Percentiles rank a stretch among this genome's conserved stretches.
Conservation (phyloP, 441 rosid species). For the Viola pubescens region DNA sequence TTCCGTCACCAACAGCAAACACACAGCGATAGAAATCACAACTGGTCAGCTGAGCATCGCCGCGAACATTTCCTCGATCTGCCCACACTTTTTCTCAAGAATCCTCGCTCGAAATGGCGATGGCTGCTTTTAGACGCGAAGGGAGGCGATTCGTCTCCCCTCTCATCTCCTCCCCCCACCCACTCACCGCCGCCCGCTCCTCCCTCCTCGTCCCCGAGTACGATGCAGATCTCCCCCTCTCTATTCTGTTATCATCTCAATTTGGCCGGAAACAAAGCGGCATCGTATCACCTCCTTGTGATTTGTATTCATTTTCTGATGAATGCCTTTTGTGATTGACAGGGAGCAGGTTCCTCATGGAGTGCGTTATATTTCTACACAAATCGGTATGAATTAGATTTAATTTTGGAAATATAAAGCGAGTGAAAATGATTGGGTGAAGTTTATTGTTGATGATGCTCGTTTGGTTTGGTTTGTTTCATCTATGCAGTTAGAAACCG, state of each 20-base stretch:
- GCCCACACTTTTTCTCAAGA: no score
- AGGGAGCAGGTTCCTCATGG: slow-evolving; percentile 77
- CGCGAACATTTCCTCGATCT: no score
- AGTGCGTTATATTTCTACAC: slow-evolving; percentile 74
- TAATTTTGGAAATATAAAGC: background rate
- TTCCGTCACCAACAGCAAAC: no score
- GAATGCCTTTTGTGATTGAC: slow-evolving; percentile 18
- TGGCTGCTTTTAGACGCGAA: slow-evolving; percentile 87
- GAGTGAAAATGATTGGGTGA: no score
- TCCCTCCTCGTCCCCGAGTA: slow-evolving; percentile 44
- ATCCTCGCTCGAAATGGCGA: slow-evolving; percentile 45
- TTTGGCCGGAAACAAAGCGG: background rate
- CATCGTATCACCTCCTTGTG: background rate
- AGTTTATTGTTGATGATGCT: no score
- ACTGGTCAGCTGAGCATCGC: no score
- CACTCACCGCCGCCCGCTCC: slow-evolving; percentile 48
- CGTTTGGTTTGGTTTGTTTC: background rate
- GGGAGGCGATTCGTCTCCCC: slow-evolving; percentile 65
- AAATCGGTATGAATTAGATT: slow-evolving; percentile 48
- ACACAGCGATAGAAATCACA: no score
- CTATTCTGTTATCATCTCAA: background rate
- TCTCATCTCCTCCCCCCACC: slow-evolving; percentile 49
- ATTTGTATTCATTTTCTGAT: no score
- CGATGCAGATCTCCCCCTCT: slow-evolving; percentile 18
- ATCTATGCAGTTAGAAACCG: slow-evolving; percentile 73